phyloP scores from a whole-genome alignment of 2,329 filamentous ascomycete genomes.

The Knufia petricola region DNA sequence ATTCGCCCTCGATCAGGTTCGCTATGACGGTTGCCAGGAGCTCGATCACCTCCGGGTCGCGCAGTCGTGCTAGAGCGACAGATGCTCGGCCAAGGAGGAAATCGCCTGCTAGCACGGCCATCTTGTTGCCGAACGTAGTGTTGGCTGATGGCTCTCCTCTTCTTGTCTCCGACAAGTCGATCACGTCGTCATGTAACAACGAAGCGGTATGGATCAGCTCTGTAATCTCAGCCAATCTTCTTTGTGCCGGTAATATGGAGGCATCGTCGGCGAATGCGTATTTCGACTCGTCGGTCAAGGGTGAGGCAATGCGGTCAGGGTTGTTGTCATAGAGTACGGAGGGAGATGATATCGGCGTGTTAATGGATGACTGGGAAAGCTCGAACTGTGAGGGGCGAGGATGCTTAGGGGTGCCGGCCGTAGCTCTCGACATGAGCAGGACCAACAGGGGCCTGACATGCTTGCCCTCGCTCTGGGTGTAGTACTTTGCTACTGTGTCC shows the following conservation, averaged over 20 bases:
- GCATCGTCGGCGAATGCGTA: slow-evolving; percentile 38
- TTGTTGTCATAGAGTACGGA: slow-evolving; percentile 70
- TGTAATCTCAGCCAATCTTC: slow-evolving; percentile 88
- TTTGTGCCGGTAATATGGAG: slow-evolving; percentile 77
- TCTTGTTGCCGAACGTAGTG: slow-evolving; percentile 95
- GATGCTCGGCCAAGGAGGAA: slow-evolving; percentile 89
- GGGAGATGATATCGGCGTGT: slow-evolving; percentile 51
- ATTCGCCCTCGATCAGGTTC: slow-evolving; percentile 95
- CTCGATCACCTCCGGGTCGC: slow-evolving; percentile 90
- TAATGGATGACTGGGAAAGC: slow-evolving; percentile 36
- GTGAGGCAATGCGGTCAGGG: slow-evolving; percentile 50
- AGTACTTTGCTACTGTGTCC: slow-evolving; percentile 95
- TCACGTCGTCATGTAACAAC: slow-evolving; percentile 94
- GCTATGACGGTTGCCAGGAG: slow-evolving; percentile 92
- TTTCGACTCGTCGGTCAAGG: slow-evolving; percentile 42
- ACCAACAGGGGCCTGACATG: slow-evolving; percentile 92
- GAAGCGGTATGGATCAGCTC: slow-evolving; percentile 97
- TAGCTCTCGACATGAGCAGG: slow-evolving; percentile 90
- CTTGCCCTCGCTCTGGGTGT: slow-evolving; percentile 92
- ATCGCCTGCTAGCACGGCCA: slow-evolving; percentile 96
- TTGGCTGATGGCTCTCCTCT: slow-evolving; percentile 83
- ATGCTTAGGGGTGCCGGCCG: slow-evolving; percentile 63
- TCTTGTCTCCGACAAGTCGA: slow-evolving; percentile 80
- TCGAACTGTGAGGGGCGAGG: slow-evolving; percentile 30
- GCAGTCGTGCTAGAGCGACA: slow-evolving; percentile 78